Evolutionary conservation across 352 stramenopile genomes (phyloP).

Genomic region (Globisporangium paddicum): DNA sequence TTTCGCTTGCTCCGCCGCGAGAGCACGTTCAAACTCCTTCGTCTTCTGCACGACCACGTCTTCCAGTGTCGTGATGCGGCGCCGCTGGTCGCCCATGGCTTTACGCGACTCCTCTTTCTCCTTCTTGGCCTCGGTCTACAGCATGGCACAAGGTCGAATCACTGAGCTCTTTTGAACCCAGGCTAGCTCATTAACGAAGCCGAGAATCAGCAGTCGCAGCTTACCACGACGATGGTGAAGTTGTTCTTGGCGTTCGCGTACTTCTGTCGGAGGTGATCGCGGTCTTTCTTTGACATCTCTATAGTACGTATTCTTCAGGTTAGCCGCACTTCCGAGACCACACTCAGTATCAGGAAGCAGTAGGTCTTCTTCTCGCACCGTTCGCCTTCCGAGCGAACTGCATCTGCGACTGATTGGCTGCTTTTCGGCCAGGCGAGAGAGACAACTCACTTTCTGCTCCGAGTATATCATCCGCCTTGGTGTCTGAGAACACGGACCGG

Average conservation of each 20-base stretch:
- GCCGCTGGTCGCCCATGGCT: slow-evolving; percentile 48
- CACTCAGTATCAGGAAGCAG: not conserved
- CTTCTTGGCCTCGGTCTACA: slow-evolving; percentile 62
- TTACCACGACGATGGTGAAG: slow-evolving; percentile 62
- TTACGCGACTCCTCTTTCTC: slow-evolving; percentile 64
- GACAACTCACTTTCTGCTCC: not conserved
- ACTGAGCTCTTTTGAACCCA: not conserved
- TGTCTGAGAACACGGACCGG: slow-evolving; percentile 50
- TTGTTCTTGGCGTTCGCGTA: slow-evolving; percentile 80
- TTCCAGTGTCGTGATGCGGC: slow-evolving; percentile 42
- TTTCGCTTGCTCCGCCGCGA: slow-evolving; percentile 34
- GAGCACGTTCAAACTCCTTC: slow-evolving; percentile 55
- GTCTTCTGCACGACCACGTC: slow-evolving; percentile 45
- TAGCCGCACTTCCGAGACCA: not conserved
- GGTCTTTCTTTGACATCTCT: slow-evolving; percentile 54
- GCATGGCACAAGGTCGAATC: not conserved
- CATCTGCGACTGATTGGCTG: slow-evolving; percentile 11
- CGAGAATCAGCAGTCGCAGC: too few relatives aligned
- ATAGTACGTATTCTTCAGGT: not conserved
- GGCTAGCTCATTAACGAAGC: too few relatives aligned
- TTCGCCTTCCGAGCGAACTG: slow-evolving; percentile 12
- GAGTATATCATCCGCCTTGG: slow-evolving; percentile 1
- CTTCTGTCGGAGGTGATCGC: slow-evolving; percentile 69
- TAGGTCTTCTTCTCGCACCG: slow-evolving; percentile 1
- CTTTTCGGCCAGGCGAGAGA: slow-evolving; percentile 10